A percentile compares a stretch with the other conserved stretches of the same genome.
Conservation (phyloP, 192 early-diverging fungal genomes). For the Coemansia sp. region DNA sequence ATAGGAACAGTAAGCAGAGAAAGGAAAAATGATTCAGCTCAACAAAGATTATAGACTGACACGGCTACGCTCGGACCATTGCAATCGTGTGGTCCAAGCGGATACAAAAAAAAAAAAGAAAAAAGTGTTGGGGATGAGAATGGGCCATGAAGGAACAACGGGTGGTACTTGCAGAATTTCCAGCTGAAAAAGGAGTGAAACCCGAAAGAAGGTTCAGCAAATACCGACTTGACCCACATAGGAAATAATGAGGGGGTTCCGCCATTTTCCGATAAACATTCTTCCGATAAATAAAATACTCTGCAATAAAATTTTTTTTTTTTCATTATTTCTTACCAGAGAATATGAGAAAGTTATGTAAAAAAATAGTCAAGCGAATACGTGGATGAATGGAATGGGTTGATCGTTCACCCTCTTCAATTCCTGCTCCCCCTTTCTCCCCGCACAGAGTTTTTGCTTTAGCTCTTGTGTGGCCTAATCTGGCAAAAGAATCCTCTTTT, state of each 20-base stretch:
- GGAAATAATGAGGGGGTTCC: no score
- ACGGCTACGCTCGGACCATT: neutral
- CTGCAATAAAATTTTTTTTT: neutral
- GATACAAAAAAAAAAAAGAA: neutral
- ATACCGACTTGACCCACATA: no score
- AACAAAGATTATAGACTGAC: neutral
- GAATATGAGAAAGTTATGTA: no score
- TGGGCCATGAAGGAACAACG: neutral
- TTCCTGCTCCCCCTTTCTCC: no score
- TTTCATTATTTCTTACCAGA: no score
- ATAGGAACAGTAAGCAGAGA: no score
- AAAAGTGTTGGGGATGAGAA: neutral
- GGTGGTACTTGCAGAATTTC: neutral
- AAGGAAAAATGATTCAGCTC: no score
- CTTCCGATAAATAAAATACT: neutral
- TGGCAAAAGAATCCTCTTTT: neutral
- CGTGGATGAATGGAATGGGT: no score
- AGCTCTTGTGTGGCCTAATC: neutral
- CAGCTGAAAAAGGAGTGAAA: neutral
- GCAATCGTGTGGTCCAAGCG: neutral
- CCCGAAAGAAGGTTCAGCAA: neutral
- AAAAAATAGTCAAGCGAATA: no score
- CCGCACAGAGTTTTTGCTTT: neutral
- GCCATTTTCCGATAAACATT: neutral
- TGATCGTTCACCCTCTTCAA: neutral